A percentile compares a stretch with the other conserved stretches of the same genome.
These are phyloP conservation scores for Tremella mesenterica DNA, from an alignment of 768 basidiomycete genomes.

Conservation along the genomic window DNA sequence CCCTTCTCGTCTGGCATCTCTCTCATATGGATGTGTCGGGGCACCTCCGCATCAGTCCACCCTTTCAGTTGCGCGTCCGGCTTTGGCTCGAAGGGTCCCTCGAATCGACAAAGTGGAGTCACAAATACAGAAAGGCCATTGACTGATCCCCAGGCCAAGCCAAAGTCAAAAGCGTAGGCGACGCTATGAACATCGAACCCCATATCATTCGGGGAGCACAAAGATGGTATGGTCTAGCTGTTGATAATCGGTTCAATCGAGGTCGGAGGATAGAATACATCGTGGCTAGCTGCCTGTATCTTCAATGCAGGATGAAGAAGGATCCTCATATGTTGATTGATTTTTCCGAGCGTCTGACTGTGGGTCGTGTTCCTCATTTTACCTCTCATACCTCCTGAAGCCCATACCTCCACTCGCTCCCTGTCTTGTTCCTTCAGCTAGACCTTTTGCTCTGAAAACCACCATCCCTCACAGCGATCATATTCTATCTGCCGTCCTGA, in stretches of 20 bases:
- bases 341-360: conserved; percentile 92
- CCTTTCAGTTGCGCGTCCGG: no score
- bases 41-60: no score
- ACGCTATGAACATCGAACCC: conserved; percentile 19
- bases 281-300: conserved; percentile 89
- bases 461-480: no score
- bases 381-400: neutral
- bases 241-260: conserved; percentile 87
- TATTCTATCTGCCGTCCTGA: no score
- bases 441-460: no score
- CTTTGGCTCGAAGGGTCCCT: no score
- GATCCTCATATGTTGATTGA: conserved; percentile 98
- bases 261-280: conserved; percentile 87
- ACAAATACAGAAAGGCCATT: neutral
- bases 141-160: conserved; percentile 55
- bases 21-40: no score
- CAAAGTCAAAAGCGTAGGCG: conserved; percentile 75
- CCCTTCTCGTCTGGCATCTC: no score
- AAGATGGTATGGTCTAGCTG: conserved; percentile 83
- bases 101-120: neutral
- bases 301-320: conserved; percentile 84
- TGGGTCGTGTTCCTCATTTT: conserved; percentile 36
- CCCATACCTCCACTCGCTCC: neutral
- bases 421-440: neutral
- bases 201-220: conserved; percentile 70